Evolutionary conservation across 164 flowering plant species (phyloP), one percentile per base, ranked within the genome.

Genomic region (Annona cherimola): DNA sequence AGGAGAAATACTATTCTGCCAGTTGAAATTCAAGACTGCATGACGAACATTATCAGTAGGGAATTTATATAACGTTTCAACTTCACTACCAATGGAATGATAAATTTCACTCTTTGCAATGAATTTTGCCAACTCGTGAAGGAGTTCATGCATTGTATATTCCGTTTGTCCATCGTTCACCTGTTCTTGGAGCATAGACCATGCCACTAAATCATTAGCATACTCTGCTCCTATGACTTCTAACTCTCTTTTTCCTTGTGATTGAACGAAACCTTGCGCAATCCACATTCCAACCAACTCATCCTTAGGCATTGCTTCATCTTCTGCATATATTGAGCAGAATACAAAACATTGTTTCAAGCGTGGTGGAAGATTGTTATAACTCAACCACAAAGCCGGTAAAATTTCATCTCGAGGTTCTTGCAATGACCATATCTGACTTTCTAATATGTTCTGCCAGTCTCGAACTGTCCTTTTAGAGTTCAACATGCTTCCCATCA

Each of bases 331-430:
- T 19, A 70, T 14, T 0, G 73, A 39, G 41, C 73, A 70, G 45
- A 55, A 70, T 4, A 66, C 43, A 45, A 75, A 75, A 26, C 77
- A 75, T 5, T 54, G 69, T 46, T 75, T 75, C 60, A 70, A 18
- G 6, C 26, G 59, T 4, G 9, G 6, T 1, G 73, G 66, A 14
- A 75, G 19, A 26, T 59, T 61, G 62, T 70, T 14, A 35, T 75
- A 75, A 46, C 77, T 75, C 18, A 75, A 19, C 69, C 70, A 14
- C 2, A 75, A 26, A 65, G 65, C 35, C 0, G 70, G 70, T 14
- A 70, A 45, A 40, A 75, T 41, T 5, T 57, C 69, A 3, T 60
- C 35, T 7, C 55, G 45, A 8, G 19, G 40, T 9, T 55, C 61
- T 11, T 4, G 44, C n/a, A 66, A 3, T 16, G 64, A 61, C 77